These are phyloP conservation scores for Suillus americanus DNA, from an alignment of 768 basidiomycete genomes.

Conservation along the genomic window DNA sequence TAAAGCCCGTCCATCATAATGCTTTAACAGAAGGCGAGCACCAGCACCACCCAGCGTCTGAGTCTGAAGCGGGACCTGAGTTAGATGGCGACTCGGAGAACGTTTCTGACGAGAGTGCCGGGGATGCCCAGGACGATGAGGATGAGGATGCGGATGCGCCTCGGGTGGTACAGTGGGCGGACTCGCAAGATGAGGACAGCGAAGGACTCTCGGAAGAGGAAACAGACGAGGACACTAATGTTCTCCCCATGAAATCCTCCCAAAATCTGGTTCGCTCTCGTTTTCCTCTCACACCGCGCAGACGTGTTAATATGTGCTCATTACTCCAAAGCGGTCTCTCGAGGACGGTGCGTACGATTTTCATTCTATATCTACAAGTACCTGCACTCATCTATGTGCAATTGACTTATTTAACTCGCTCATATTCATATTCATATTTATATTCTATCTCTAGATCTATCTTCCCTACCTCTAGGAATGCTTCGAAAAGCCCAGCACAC, in stretches of 20 bases:
- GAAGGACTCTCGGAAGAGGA: constrained; percentile 12
- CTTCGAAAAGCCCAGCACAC: constrained; percentile 63
- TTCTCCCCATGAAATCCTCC: constrained; percentile 9
- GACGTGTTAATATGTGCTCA: not conserved
- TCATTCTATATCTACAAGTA: not conserved
- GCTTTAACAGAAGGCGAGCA: constrained; percentile 6
- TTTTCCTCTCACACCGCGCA: not conserved
- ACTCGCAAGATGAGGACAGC: constrained; percentile 38
- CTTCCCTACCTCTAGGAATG: constrained; percentile 60
- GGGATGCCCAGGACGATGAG: constrained; percentile 24
- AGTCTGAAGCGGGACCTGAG: not conserved
- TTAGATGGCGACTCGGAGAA: constrained; percentile 1
- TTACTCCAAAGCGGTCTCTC: constrained; percentile 24
- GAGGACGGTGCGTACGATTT: constrained; percentile 25
- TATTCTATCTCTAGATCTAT: constrained; percentile 45
- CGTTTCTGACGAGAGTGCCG: not conserved
- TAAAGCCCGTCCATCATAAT: constrained; percentile 8
- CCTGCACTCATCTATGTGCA: not conserved
- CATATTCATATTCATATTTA: not conserved
- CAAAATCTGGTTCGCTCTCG: constrained; percentile 15
- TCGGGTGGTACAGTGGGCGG: constrained; percentile 62
- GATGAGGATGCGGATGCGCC: constrained; percentile 48
- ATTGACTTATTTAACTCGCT: constrained; percentile 10
- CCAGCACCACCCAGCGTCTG: not conserved
- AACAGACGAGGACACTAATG: constrained; percentile 13